Evolutionary conservation across 1,139 yeast species (phyloP).

Genomic region (Suhomyces bribrorum): DNA sequence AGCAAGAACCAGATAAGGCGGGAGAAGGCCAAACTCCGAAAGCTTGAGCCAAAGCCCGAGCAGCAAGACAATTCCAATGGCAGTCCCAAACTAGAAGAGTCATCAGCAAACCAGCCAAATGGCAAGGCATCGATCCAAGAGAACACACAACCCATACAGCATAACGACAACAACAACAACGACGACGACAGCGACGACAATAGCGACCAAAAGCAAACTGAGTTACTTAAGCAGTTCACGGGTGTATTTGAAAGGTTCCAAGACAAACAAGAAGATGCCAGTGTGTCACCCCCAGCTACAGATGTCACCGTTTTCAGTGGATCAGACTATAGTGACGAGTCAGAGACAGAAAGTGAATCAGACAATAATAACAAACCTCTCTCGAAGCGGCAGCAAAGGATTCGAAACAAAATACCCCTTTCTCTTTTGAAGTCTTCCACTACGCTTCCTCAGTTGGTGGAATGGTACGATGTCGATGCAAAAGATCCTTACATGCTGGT

Average conservation of each 20-base stretch:
- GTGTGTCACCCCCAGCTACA: slow-evolving; percentile 1
- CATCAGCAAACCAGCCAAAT: neutral
- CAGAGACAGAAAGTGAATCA: slow-evolving; percentile 11
- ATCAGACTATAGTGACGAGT: slow-evolving; percentile 13
- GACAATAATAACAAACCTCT: slow-evolving; percentile 14
- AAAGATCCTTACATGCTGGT: slow-evolving; percentile 71
- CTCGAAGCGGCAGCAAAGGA: slow-evolving; percentile 48
- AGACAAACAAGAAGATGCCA: slow-evolving; percentile 24
- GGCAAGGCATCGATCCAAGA: too few species aligned
- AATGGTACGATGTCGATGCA: slow-evolving; percentile 87
- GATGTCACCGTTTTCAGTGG: slow-evolving; percentile 6
- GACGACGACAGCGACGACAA: neutral
- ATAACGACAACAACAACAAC: neutral
- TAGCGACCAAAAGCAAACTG: slow-evolving; percentile 1
- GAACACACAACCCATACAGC: too few species aligned
- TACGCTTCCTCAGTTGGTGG: slow-evolving; percentile 69
- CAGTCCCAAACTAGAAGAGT: too few species aligned
- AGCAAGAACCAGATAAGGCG: slow-evolving; percentile 66
- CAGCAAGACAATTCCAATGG: too few species aligned
- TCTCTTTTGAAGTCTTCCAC: slow-evolving; percentile 66
- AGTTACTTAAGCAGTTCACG: slow-evolving; percentile 34
- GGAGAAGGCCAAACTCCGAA: slow-evolving; percentile 57
- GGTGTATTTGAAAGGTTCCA: slow-evolving; percentile 46
- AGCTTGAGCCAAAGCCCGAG: slow-evolving; percentile 26
- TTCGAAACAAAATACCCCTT: slow-evolving; percentile 60